Evolutionary conservation across 2,329 filamentous ascomycete genomes (phyloP).

Genomic region (Apiospora marii): DNA sequence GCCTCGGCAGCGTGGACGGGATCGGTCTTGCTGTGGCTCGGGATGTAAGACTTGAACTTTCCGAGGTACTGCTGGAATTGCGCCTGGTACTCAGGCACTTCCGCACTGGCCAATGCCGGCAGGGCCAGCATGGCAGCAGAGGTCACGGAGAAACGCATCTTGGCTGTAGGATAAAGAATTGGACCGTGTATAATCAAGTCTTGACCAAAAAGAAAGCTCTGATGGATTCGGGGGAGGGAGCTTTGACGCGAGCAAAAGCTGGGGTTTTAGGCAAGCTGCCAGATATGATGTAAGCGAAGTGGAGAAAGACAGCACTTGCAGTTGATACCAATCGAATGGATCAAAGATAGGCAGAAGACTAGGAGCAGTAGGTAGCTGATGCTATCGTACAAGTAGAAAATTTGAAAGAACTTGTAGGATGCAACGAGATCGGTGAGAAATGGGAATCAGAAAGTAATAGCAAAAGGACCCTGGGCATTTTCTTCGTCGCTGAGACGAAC

Average conservation of each 20-base stretch:
- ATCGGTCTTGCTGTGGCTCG: conserved; percentile 53
- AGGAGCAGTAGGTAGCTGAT: not conserved
- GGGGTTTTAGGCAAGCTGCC: conserved; percentile 20
- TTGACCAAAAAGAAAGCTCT: conserved; percentile 14
- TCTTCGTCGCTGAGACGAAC: not conserved
- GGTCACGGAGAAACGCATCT: conserved; percentile 66
- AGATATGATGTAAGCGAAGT: conserved; percentile 23
- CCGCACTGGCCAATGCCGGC: conserved; percentile 62
- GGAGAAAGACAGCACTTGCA: not conserved
- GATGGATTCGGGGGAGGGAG: conserved; percentile 26
- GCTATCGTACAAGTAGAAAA: conserved; percentile 1
- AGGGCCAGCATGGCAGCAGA: conserved; percentile 58
- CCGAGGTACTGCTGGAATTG: conserved; percentile 69
- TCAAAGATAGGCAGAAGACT: conserved; percentile 7
- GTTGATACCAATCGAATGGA: conserved; percentile 24
- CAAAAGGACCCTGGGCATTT: conserved; percentile 2
- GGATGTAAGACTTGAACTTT: conserved; percentile 60
- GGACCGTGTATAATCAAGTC: conserved; percentile 26
- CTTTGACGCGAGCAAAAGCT: conserved; percentile 25
- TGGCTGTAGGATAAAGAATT: conserved; percentile 35
- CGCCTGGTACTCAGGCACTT: conserved; percentile 63
- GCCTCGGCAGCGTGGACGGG: conserved; percentile 55
- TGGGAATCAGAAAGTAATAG: not conserved
- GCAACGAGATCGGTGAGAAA: not conserved
- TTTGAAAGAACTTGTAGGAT: not conserved